Percentiles rank a stretch among this genome's conserved stretches.
Evolutionary conservation across 768 basidiomycete genomes (phyloP).

Genomic region (Leucogyrophana mollusca): DNA sequence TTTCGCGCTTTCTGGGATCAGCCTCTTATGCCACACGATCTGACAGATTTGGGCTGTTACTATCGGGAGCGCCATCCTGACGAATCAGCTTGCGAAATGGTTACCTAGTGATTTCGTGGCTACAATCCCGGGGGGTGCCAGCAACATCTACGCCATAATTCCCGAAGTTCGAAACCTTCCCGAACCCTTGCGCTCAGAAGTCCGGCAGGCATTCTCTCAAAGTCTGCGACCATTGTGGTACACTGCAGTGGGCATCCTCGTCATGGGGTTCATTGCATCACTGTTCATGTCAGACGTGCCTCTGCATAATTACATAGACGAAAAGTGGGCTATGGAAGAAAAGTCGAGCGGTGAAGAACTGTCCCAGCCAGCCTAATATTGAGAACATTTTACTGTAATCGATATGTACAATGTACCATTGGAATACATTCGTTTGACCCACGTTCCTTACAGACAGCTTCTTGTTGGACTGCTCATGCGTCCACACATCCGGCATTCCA

Average conservation of each 20-base stretch:
- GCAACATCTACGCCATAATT: slow-evolving; percentile 29
- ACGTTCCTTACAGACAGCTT: no score
- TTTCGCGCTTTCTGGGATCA: no score
- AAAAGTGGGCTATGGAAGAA: slow-evolving; percentile 26
- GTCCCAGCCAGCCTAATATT: no score
- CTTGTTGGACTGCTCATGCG: no score
- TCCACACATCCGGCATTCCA: no score
- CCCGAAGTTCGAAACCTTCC: slow-evolving; percentile 22
- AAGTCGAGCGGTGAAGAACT: background rate
- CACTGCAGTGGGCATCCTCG: slow-evolving; percentile 23
- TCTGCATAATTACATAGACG: slow-evolving; percentile 27
- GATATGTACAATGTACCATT: no score
- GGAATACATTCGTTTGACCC: no score
- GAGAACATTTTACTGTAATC: no score
- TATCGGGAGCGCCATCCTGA: slow-evolving; percentile 34
- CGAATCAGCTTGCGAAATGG: slow-evolving; percentile 31
- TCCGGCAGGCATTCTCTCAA: slow-evolving; percentile 26
- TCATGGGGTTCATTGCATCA: slow-evolving; percentile 22
- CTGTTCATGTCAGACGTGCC: slow-evolving; percentile 26
- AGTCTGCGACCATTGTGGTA: slow-evolving; percentile 30
- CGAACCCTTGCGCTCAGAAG: slow-evolving; percentile 16
- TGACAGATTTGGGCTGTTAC: slow-evolving; percentile 36
- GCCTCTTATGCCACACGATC: background rate
- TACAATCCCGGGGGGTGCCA: slow-evolving; percentile 19
- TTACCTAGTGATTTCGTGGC: slow-evolving; percentile 28